Conservation (phyloP, 805 yeast genomes). For the Zygosaccharomyces gambellarensis region DNA sequence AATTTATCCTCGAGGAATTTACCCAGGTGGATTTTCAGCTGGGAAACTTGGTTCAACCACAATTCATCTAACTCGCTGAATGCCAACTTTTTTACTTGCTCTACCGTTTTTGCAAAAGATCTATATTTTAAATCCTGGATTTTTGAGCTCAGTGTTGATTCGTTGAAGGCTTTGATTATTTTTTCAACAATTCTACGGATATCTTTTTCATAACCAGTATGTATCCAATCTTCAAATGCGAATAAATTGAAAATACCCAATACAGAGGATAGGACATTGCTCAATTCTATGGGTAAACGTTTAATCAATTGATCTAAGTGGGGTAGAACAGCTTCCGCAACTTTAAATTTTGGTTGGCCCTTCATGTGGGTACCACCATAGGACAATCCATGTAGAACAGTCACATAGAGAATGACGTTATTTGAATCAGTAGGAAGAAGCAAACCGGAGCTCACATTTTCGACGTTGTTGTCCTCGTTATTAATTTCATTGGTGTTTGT, state of each 20-base stretch:
- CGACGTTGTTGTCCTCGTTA: conserved; percentile 11
- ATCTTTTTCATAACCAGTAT: conserved; percentile 23
- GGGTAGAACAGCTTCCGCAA: conserved; percentile 23
- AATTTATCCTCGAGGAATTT: conserved; percentile 24
- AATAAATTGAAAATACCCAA: conserved; percentile 27
- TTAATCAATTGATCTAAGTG: conserved; percentile 21
- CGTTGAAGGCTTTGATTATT: conserved; percentile 22
- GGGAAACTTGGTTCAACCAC: conserved; percentile 23
- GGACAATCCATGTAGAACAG: conserved; percentile 29
- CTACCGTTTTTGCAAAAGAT: conserved; percentile 18
- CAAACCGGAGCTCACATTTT: conserved; percentile 12
- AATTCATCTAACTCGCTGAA: conserved; percentile 24
- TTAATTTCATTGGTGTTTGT: conserved; percentile 4
- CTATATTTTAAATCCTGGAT: conserved; percentile 12
- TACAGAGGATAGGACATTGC: conserved; percentile 20
- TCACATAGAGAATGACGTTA: conserved; percentile 23
- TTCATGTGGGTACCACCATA: conserved; percentile 26
- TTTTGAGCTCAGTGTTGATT: conserved; percentile 13
- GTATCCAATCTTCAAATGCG: conserved; percentile 31
- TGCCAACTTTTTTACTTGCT: conserved; percentile 20
- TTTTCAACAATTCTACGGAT: conserved; percentile 18
- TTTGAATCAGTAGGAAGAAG: conserved; percentile 24
- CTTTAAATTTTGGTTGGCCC: conserved; percentile 21
- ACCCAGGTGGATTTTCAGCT: conserved; percentile 19
- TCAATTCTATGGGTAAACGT: conserved; percentile 23